Evolutionary conservation across 768 basidiomycete species (phyloP), one percentile per base, ranked within the genome.

Genomic region (Rhizopogon vesiculosus): DNA sequence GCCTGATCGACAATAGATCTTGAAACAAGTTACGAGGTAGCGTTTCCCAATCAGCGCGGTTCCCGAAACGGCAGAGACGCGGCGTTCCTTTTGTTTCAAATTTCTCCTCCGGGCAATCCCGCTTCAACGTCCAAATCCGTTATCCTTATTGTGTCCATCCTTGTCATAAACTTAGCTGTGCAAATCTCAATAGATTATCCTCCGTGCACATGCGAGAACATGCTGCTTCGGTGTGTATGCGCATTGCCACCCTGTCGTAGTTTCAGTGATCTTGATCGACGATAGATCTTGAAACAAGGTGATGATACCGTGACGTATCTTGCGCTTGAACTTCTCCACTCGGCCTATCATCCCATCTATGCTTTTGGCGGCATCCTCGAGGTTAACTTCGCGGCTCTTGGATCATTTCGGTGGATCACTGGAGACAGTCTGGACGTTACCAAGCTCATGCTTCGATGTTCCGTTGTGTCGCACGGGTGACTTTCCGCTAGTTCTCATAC

Each of bases 401-500:
- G 73, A 70, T 51, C 76, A 71, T 48, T 74, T 79, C 18, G 74
- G 76, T n/a, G 93, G 72, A 31, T 93, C 90, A 42, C 71, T 78
- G 5, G 84, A 72, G 19, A 77, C 61, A 25, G 75, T 73, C 60
- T 86, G 84, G 13, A 89, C 74, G 28, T 79, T 74, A 16, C 77
- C 79, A 42, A 90, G 69, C 63, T 94, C 92, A 55, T 87, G 84
- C 70, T 25, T 95, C 93, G 54, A 93, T 84, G 58, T 85, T 79
- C 72, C 84, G 85, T 67, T 93, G 91, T 0, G 87, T 85, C n/a
- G 85, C 80, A 35, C 92, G 84, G 66, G 94, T 94, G n/a, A 87
- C 79, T 71, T 89, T 91, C 63, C 90, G 85, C 64, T 92, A 90
- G 62, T 89, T 89, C 74, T 95, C 93, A 70, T 87, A n/a, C n/a